These are phyloP conservation scores for Curvularia hawaiiensis DNA, from an alignment of 2,329 filamentous ascomycete species.

Conservation along the genomic window DNA sequence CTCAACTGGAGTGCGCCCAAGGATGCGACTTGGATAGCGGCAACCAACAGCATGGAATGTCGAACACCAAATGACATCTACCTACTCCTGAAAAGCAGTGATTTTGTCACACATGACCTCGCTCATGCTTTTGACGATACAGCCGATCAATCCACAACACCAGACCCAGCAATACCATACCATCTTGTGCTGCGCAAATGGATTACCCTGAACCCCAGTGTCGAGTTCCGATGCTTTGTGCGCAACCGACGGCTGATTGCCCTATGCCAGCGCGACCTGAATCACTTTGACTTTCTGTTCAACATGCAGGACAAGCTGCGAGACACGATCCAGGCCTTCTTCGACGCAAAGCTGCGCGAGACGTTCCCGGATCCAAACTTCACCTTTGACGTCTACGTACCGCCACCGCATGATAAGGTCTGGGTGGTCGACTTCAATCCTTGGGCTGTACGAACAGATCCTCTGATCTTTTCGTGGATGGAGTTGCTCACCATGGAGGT, in stretches of 20 bases:
- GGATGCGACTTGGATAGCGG: conserved; percentile 89
- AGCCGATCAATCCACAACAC: conserved; percentile 30
- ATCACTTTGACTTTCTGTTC: conserved; percentile 84
- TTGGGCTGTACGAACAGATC: conserved; percentile 89
- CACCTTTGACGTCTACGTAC: conserved; percentile 91
- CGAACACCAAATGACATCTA: conserved; percentile 89
- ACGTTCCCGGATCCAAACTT: conserved; percentile 86
- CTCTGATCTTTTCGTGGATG: conserved; percentile 85
- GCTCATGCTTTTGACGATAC: conserved; percentile 90
- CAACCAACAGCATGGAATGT: conserved; percentile 91
- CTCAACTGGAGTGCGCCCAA: conserved; percentile 98
- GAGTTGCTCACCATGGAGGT: conserved; percentile 79
- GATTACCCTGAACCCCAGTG: conserved; percentile 83
- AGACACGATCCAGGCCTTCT: conserved; percentile 75
- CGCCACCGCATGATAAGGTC: conserved; percentile 73
- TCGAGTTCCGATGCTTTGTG: conserved; percentile 97
- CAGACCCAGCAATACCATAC: conserved; percentile 64
- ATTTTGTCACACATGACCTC: conserved; percentile 92
- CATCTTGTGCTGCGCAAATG: conserved; percentile 86
- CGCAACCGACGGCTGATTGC: conserved; percentile 79
- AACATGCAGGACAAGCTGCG: conserved; percentile 69
- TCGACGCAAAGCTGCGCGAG: conserved; percentile 72
- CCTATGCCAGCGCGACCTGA: conserved; percentile 87
- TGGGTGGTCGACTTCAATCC: conserved; percentile 95
- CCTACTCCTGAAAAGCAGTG: conserved; percentile 89